Percentiles rank a stretch among this genome's conserved stretches.
phyloP scores from a whole-genome alignment of 192 early-diverging fungal species.

The Chytriomyces sp. region DNA sequence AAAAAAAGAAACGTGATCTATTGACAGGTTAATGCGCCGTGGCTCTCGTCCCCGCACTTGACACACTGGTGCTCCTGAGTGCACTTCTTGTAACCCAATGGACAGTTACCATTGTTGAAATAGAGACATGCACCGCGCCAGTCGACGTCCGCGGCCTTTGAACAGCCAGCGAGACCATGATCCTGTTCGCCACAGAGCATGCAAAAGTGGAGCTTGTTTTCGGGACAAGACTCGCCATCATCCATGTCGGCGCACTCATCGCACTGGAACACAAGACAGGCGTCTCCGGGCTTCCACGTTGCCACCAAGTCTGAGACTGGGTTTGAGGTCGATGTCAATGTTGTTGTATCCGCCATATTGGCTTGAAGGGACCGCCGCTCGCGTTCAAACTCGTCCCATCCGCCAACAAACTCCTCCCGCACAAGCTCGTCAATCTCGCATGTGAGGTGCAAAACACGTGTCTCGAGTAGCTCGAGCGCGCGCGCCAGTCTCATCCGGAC shows the following conservation, averaged over 20 bases:
- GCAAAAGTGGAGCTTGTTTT: background rate
- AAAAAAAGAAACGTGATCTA: no score
- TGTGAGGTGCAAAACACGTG: background rate
- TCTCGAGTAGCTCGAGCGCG: background rate
- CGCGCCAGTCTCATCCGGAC: background rate
- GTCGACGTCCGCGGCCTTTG: background rate
- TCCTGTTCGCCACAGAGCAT: background rate
- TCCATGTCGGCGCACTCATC: background rate
- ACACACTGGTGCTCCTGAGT: background rate
- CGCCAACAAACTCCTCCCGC: background rate
- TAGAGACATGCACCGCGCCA: background rate
- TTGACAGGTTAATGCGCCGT: no score
- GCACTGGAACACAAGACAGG: background rate
- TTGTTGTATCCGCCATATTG: background rate
- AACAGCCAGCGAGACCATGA: background rate
- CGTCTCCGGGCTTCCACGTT: background rate
- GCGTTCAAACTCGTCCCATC: background rate
- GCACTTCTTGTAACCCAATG: background rate
- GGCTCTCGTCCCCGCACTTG: background rate
- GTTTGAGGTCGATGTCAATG: no score
- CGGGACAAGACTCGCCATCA: background rate
- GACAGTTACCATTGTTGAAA: background rate
- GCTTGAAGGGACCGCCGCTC: background rate
- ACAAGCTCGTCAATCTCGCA: background rate
- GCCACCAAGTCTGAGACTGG: no score